Evolutionary conservation across 108 stramenopile species (phyloP).

Genomic region (Nitzschia palea): DNA sequence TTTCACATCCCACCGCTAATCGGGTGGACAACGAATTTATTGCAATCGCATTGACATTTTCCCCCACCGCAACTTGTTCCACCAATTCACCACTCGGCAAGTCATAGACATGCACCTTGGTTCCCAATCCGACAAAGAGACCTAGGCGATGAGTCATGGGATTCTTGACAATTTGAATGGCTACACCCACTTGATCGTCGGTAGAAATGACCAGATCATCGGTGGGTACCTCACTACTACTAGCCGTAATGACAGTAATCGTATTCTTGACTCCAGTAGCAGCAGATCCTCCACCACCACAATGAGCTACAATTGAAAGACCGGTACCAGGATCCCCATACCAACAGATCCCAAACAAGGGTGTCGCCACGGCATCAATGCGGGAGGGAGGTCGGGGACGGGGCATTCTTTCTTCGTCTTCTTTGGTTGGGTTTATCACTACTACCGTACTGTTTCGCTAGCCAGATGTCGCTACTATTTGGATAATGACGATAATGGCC

Average conservation of each 20-base stretch:
- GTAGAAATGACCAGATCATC: slow-evolving; percentile 34
- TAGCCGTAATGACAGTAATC: slow-evolving; percentile 33
- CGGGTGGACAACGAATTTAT: slow-evolving; percentile 41
- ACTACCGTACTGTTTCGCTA: too few species aligned
- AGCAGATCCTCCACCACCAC: slow-evolving; percentile 74
- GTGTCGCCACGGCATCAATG: slow-evolving; percentile 48
- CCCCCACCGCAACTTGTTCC: slow-evolving; percentile 28
- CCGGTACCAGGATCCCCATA: slow-evolving; percentile 53
- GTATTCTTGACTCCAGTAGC: slow-evolving; percentile 70
- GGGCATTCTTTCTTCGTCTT: too few species aligned
- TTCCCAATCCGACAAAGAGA: slow-evolving; percentile 40
- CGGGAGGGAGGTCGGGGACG: slow-evolving; percentile 45
- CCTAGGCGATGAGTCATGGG: slow-evolving; percentile 32
- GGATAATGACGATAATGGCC: too few species aligned
- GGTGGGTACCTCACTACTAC: too few species aligned
- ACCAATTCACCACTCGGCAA: slow-evolving; percentile 21
- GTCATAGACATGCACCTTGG: slow-evolving; percentile 35
- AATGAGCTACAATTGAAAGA: slow-evolving; percentile 60
- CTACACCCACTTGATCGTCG: slow-evolving; percentile 42
- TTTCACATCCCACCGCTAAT: slow-evolving; percentile 81
- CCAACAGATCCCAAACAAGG: slow-evolving; percentile 69
- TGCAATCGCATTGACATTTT: slow-evolving; percentile 40
- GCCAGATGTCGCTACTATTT: too few species aligned
- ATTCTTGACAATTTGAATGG: slow-evolving; percentile 40
- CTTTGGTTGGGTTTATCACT: too few species aligned